Evolutionary conservation across 208 protist genomes (phyloP).

Genomic region (Leishmania arabica): DNA sequence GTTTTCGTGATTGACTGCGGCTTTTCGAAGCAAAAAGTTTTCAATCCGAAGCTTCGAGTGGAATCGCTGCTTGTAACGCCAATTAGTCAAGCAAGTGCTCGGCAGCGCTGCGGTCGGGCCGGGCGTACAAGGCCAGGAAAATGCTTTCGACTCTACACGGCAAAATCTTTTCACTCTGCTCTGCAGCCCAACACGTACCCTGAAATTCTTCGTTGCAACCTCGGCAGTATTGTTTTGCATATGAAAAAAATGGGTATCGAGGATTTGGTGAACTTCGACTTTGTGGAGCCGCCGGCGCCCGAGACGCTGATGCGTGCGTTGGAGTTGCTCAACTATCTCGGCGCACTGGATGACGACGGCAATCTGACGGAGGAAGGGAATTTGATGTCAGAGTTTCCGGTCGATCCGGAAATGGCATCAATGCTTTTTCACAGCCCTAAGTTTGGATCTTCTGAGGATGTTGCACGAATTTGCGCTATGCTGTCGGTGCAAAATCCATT

Average conservation of each 20-base stretch:
- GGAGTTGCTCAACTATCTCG: slow-evolving; percentile 95
- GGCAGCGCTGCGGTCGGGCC: slow-evolving; percentile 96
- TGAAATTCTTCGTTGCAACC: slow-evolving; percentile 98
- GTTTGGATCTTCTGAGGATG: slow-evolving; percentile 95
- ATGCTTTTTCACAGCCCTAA: slow-evolving; percentile 96
- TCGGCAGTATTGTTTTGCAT: slow-evolving; percentile 96
- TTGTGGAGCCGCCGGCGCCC: slow-evolving; percentile 97
- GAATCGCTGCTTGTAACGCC: slow-evolving; percentile 97
- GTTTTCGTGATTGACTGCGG: slow-evolving; percentile 98
- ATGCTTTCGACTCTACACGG: slow-evolving; percentile 97
- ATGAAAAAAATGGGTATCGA: slow-evolving; percentile 99
- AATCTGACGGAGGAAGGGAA: slow-evolving; percentile 95
- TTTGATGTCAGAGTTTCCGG: slow-evolving; percentile 98
- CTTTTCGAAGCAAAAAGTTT: slow-evolving; percentile 98
- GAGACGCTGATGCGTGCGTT: slow-evolving; percentile 95
- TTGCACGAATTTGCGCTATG: slow-evolving; percentile 98
- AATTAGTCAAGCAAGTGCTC: slow-evolving; percentile 96
- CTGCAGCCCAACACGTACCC: slow-evolving; percentile 94
- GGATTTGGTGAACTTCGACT: slow-evolving; percentile 97
- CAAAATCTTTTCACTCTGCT: slow-evolving; percentile 95
- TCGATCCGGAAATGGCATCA: slow-evolving; percentile 97
- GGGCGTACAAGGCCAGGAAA: slow-evolving; percentile 96
- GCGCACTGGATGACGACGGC: slow-evolving; percentile 97
- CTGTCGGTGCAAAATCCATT: slow-evolving; percentile 88
- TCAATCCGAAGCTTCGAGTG: slow-evolving; percentile 97